These are phyloP conservation scores for Phytopythium cucurbitacearum DNA, from an alignment of 352 stramenopile genomes.

Conservation along the genomic window DNA sequence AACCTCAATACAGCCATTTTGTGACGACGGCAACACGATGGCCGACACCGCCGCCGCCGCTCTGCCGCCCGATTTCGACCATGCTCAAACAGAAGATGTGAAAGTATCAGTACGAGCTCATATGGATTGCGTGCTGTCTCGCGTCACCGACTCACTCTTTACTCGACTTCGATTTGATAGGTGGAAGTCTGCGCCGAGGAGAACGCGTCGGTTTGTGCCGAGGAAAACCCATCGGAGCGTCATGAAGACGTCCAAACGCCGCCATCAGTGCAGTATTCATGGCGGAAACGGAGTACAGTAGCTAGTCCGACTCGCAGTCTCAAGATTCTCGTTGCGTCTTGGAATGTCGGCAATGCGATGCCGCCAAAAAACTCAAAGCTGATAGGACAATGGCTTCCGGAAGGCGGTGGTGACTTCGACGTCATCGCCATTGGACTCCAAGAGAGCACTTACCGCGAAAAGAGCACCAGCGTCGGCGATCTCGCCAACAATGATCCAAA, in stretches of 20 bases:
- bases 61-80: too few species aligned
- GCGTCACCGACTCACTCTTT: too few species aligned
- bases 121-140: too few species aligned
- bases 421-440: constrained; percentile 81
- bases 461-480: constrained; percentile 17
- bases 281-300: neutral
- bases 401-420: constrained; percentile 74
- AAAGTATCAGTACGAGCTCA: too few species aligned
- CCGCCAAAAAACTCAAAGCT: constrained; percentile 47
- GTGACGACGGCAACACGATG: too few species aligned
- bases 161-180: too few species aligned
- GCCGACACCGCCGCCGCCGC: too few species aligned
- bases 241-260: neutral
- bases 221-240: neutral
- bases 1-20: too few species aligned
- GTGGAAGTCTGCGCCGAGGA: too few species aligned
- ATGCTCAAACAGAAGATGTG: too few species aligned
- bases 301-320: constrained; percentile 7
- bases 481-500: constrained; percentile 19
- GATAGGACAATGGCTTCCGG: constrained; percentile 69
- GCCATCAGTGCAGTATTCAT: neutral
- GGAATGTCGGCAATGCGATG: constrained; percentile 87
- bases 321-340: constrained; percentile 66
- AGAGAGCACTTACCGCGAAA: constrained; percentile 76
- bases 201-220: neutral